A percentile compares a stretch with the other conserved stretches of the same genome.
Conservation (phyloP, 371 early-diverging fungal genomes). For the Dinochytrium kinnereticum region DNA sequence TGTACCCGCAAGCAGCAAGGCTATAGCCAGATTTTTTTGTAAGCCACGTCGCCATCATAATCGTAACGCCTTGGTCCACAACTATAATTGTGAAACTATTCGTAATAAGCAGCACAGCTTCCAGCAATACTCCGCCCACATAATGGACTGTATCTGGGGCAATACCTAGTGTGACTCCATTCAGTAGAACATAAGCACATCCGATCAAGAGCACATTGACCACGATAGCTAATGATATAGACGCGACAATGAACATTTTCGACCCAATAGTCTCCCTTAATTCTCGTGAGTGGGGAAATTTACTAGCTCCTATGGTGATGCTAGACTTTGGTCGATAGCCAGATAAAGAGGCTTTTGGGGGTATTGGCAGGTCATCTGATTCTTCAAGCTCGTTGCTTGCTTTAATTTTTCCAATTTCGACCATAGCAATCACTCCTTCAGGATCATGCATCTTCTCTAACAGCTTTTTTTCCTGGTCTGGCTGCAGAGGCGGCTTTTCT, state of each 20-base stretch:
- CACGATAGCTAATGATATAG: neutral
- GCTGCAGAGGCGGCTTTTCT: too few relatives aligned
- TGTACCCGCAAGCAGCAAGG: slow-evolving; percentile 22
- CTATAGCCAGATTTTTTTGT: slow-evolving; percentile 20
- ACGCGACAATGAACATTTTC: slow-evolving; percentile 14
- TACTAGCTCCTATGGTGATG: slow-evolving; percentile 14
- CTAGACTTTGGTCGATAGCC: neutral
- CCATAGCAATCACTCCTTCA: too few relatives aligned
- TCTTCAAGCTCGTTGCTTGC: neutral
- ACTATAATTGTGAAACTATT: slow-evolving; percentile 27
- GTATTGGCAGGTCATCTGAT: neutral
- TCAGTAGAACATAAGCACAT: neutral
- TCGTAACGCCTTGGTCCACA: slow-evolving; percentile 12
- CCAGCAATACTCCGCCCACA: slow-evolving; percentile 22
- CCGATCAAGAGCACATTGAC: slow-evolving; percentile 19
- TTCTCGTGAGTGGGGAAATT: slow-evolving; percentile 32
- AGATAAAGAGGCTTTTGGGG: neutral
- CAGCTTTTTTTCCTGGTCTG: too few relatives aligned
- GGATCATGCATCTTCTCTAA: too few relatives aligned
- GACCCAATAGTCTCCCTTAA: slow-evolving; percentile 26
- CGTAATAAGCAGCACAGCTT: slow-evolving; percentile 29
- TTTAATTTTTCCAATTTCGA: neutral
- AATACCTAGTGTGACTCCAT: slow-evolving; percentile 16
- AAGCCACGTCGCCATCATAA: neutral
- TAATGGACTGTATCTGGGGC: slow-evolving; percentile 8